Percentiles rank a stretch among this genome's conserved stretches.
Conservation (phyloP, 2,329 filamentous ascomycete genomes). For the Colletotrichum melonis region DNA sequence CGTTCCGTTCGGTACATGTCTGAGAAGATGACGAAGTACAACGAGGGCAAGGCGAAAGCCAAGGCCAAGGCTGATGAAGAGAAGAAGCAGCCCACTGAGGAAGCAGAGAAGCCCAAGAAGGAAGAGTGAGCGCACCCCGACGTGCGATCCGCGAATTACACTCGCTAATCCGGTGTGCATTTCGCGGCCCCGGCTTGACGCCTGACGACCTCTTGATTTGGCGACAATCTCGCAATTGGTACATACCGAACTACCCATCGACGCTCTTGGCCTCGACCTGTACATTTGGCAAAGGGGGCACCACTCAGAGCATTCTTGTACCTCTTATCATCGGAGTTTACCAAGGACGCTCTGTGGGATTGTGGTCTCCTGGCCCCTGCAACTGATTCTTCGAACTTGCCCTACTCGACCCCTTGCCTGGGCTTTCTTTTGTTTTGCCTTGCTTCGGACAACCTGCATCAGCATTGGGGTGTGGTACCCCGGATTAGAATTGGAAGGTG, state of each 20-base stretch:
- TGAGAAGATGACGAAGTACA: slow-evolving; percentile 82
- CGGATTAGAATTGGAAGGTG: slow-evolving; percentile 1
- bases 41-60: slow-evolving; percentile 52
- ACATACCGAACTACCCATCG: background rate
- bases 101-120: slow-evolving; percentile 8
- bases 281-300: slow-evolving; percentile 3
- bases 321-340: background rate
- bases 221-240: slow-evolving; percentile 1
- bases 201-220: background rate
- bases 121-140: background rate
- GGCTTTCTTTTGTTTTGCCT: slow-evolving; percentile 20
- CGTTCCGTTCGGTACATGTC: slow-evolving; percentile 80
- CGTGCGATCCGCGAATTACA: background rate
- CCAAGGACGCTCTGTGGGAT: accelerated
- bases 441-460: slow-evolving; percentile 7
- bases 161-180: background rate
- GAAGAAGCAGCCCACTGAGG: slow-evolving; percentile 33
- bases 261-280: background rate
- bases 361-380: background rate
- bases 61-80: slow-evolving; percentile 41
- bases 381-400: background rate
- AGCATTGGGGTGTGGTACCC: slow-evolving; percentile 9
- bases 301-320: background rate
- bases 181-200: background rate
- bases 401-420: background rate